Evolutionary conservation across 768 basidiomycete species (phyloP), one percentile per base, ranked within the genome.

Genomic region (Gloeostereum incarnatum): DNA sequence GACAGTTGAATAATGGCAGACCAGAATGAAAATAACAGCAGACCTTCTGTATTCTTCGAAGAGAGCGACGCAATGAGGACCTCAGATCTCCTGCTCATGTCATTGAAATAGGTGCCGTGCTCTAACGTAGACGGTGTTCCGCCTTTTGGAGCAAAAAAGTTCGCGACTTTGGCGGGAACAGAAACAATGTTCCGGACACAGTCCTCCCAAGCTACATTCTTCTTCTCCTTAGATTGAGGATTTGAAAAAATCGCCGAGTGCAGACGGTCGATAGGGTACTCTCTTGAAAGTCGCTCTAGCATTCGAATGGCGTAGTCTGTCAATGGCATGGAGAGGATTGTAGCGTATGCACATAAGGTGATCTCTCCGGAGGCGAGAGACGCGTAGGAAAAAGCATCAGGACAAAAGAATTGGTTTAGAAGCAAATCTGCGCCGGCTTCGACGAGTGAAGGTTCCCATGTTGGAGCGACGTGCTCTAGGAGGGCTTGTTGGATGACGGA

Each of bases 161-260:
- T 96, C 17, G 84, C 80, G 6, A 84, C 75, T 56, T 78, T 89
- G n/a, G 65, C 63, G 23, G 93, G 90, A 6, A 93, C 58, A 11
- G 74, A 65, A 35, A 79, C 64, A 2, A 80, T 38, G 41, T 74
- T 69, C 22, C 73, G 74, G 17, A 92, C 73, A 45, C 70, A 76
- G 46, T 90, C 82, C 46, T 87, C 83, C 92, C 92, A 96, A 31
- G 51, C 49, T 16, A 71, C 48, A 22, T 54, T 58, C 27, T 53
- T 54, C 41, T 56, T 58, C 19, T 44, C 46, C 35, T 60, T 53
- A 5, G 38, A 30, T 13, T 39, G 47, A 23, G 49, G 34, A 21
- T 31, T 41, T 4, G 38, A 45, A 49, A 71, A 77, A 13, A 81
- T 50, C 8, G 70, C 61, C n/a, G 54, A 48, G 52, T 81, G 73